phyloP scores from a whole-genome alignment of 805 yeast genomes.

The Blastobotrys muscicola region DNA sequence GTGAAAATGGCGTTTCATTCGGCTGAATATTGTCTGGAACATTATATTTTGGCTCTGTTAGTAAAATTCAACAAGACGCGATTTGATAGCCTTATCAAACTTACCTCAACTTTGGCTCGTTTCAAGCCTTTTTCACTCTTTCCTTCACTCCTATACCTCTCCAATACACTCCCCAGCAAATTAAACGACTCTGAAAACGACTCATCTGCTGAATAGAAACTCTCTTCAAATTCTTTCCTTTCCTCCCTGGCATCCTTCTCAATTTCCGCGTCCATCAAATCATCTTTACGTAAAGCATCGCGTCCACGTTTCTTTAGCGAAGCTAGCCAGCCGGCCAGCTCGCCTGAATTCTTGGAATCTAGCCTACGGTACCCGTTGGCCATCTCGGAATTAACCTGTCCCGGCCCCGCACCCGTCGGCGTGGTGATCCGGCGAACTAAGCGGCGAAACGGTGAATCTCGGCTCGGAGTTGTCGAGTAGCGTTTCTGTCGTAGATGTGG shows the following conservation, averaged over 20 bases:
- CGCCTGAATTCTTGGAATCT: constrained; percentile 2
- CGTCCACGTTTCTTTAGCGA: constrained; percentile 7
- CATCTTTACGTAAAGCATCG: not conserved
- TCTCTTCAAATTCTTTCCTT: constrained; percentile 3
- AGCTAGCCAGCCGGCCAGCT: constrained; percentile 10
- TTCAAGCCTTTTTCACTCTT: not conserved
- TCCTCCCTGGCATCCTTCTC: constrained; percentile 6
- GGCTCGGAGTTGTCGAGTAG: constrained; percentile 2
- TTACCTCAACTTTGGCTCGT: not conserved
- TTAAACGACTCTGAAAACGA: constrained; percentile 6
- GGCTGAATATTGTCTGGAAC: not conserved
- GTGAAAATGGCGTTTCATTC: not conserved
- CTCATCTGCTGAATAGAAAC: not conserved
- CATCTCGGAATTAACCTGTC: not conserved
- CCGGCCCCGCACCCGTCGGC: constrained; percentile 1
- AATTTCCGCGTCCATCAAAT: constrained; percentile 4
- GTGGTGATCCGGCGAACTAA: not conserved
- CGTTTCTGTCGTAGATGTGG: not conserved
- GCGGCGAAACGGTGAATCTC: constrained; percentile 1
- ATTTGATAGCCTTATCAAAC: not conserved
- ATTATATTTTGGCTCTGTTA: too few relatives aligned
- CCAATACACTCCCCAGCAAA: constrained; percentile 6
- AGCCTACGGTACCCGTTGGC: not conserved
- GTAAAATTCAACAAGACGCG: too few relatives aligned
- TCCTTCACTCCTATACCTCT: constrained; percentile 2